These are phyloP conservation scores for Sporothrix brunneoviolacea DNA, from an alignment of 2,329 filamentous ascomycete species.

Conservation along the genomic window DNA sequence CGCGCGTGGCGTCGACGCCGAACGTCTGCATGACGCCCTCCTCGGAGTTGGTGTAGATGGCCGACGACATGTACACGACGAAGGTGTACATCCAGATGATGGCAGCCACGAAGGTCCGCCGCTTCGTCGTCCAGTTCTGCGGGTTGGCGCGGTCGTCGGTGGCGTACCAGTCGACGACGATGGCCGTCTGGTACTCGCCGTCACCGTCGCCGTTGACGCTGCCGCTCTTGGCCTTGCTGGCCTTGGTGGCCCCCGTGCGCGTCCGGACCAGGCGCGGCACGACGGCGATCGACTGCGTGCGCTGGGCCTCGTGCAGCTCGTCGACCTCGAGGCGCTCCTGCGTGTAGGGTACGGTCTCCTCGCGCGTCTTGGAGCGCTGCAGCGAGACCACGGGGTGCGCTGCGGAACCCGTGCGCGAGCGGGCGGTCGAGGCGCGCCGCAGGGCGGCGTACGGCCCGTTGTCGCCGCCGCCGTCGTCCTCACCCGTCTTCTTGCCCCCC, in stretches of 20 bases:
- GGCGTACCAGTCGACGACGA: slow-evolving; percentile 34
- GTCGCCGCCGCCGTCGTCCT: slow-evolving; percentile 12
- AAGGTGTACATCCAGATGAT: slow-evolving; percentile 46
- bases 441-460: slow-evolving; percentile 16
- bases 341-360: slow-evolving; percentile 22
- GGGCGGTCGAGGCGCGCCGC: slow-evolving; percentile 8
- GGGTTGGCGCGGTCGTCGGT: slow-evolving; percentile 46
- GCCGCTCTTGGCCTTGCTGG: background rate
- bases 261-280: slow-evolving; percentile 20
- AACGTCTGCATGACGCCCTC: slow-evolving; percentile 43
- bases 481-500: background rate
- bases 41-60: slow-evolving; percentile 34
- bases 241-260: background rate
- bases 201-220: background rate
- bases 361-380: slow-evolving; percentile 19
- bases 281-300: slow-evolving; percentile 24
- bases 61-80: slow-evolving; percentile 30
- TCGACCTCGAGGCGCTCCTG: slow-evolving; percentile 22
- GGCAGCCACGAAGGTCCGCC: slow-evolving; percentile 30
- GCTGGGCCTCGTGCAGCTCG: slow-evolving; percentile 22
- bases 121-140: slow-evolving; percentile 39
- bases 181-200: slow-evolving; percentile 18
- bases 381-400: slow-evolving; percentile 1
- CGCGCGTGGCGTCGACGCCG: slow-evolving; percentile 38
- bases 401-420: background rate